phyloP scores from a whole-genome alignment of 257 asterid genomes.

The Galeopsis tetrahit region DNA sequence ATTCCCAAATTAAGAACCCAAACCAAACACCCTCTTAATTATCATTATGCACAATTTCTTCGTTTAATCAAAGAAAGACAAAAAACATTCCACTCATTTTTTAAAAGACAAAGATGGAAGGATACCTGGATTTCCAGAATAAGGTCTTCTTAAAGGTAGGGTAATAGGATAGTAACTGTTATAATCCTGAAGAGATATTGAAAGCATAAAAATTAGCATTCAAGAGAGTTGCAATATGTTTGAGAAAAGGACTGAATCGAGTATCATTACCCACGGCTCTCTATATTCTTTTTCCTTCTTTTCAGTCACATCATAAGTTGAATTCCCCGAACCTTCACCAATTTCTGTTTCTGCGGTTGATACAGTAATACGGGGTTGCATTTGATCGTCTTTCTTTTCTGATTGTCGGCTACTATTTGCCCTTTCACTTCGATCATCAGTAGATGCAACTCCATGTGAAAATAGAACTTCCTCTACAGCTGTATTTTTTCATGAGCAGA shows the following conservation, averaged over 20 bases:
- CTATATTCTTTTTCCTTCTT: conserved; percentile 54
- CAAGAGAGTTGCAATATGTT: background rate
- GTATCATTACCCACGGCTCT: conserved; percentile 81
- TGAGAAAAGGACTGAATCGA: background rate
- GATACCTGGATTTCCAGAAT: conserved; percentile 83
- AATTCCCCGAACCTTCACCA: conserved; percentile 29
- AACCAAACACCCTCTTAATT: background rate
- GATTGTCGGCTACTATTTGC: conserved; percentile 5
- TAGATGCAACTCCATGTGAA: conserved; percentile 48
- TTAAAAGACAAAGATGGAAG: background rate
- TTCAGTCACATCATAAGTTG: conserved; percentile 21
- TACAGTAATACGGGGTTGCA: conserved; percentile 31
- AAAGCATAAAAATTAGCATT: conserved; percentile 27
- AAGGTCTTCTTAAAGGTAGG: conserved; percentile 72
- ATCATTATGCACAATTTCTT: too few species aligned
- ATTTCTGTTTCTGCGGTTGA: conserved; percentile 34
- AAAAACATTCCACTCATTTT: too few species aligned
- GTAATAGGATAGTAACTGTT: conserved; percentile 59
- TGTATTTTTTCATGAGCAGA: conserved; percentile 38
- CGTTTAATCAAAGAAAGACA: background rate
- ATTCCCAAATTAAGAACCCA: too few species aligned
- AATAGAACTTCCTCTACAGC: conserved; percentile 58
- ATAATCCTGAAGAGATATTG: conserved; percentile 57
- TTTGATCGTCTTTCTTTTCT: conserved; percentile 18
- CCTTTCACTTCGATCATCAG: conserved; percentile 39